These are phyloP conservation scores for Erysimum cheiri DNA, from an alignment of 441 rosid genomes.

Conservation along the genomic window DNA sequence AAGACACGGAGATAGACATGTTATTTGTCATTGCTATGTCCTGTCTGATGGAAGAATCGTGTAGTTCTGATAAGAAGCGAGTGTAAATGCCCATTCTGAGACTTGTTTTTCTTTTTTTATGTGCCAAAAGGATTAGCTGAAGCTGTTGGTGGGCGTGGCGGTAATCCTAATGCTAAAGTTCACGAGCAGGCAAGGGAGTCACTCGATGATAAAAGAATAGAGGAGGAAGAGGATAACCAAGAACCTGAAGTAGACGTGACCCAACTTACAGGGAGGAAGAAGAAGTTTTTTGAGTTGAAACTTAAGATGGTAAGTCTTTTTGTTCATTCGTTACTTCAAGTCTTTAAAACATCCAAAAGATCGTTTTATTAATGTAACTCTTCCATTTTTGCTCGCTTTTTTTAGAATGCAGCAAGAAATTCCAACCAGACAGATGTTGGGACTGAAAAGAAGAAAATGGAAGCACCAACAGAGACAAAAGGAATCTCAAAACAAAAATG, in stretches of 20 bases:
- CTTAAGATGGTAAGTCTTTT: constrained; percentile 74
- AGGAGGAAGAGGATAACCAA: constrained; percentile 52
- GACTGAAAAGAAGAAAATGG: constrained; percentile 89
- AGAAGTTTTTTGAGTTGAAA: constrained; percentile 76
- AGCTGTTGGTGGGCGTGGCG: constrained; percentile 42
- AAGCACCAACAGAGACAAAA: constrained; percentile 79
- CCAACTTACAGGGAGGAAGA: constrained; percentile 87
- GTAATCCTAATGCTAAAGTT: constrained; percentile 35
- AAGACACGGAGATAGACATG: neutral
- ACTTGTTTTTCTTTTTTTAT: constrained; percentile 8
- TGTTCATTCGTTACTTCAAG: constrained; percentile 4
- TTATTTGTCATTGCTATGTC: neutral
- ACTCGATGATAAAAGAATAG: constrained; percentile 40
- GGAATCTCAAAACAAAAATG: constrained; percentile 95
- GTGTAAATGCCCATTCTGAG: neutral
- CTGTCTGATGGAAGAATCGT: neutral
- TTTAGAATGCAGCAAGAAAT: constrained; percentile 87
- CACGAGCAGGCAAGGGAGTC: constrained; percentile 45
- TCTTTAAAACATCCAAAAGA: neutral
- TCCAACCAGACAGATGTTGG: constrained; percentile 89
- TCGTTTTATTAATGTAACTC: constrained; percentile 16
- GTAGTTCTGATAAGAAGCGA: neutral
- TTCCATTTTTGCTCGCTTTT: neutral
- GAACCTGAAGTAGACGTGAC: constrained; percentile 56
- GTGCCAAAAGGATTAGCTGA: constrained; percentile 48